These are phyloP conservation scores for Colletotrichum tropicale DNA, from an alignment of 2,329 filamentous ascomycete genomes.

Conservation along the genomic window DNA sequence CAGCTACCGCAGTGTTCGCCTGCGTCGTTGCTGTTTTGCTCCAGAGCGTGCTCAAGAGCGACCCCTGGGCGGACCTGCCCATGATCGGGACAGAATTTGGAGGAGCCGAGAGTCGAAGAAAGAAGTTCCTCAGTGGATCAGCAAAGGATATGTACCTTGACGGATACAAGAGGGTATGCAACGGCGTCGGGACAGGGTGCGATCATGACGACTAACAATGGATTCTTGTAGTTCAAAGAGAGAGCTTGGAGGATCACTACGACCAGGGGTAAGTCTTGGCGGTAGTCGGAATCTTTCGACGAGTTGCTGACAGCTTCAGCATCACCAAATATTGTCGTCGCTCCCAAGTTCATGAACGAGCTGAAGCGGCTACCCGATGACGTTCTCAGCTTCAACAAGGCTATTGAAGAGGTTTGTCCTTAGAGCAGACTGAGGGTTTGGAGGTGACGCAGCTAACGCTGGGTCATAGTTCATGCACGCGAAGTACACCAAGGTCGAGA, in stretches of 20 bases:
- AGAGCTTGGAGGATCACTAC: slow-evolving; percentile 32
- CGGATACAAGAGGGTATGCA: slow-evolving; percentile 31
- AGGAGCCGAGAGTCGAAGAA: slow-evolving; percentile 27
- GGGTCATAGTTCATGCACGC: slow-evolving; percentile 28
- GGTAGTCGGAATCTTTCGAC: too few species aligned
- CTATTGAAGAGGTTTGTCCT: slow-evolving; percentile 27
- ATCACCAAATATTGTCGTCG: slow-evolving; percentile 29
- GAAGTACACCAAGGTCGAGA: slow-evolving; percentile 36
- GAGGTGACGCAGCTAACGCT: neutral
- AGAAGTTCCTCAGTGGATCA: slow-evolving; percentile 25
- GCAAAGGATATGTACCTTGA: slow-evolving; percentile 28
- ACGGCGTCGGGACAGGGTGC: neutral
- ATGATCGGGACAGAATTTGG: slow-evolving; percentile 29
- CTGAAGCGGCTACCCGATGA: slow-evolving; percentile 35
- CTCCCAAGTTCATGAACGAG: slow-evolving; percentile 33
- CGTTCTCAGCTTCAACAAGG: slow-evolving; percentile 31
- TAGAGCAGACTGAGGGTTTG: too few species aligned
- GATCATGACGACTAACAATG: neutral
- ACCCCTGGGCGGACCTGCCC: slow-evolving; percentile 23
- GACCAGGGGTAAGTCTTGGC: slow-evolving; percentile 16
- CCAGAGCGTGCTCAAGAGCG: neutral
- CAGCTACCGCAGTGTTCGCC: neutral
- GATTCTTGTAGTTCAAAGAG: slow-evolving; percentile 29
- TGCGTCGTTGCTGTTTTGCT: neutral
- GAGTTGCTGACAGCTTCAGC: slow-evolving; percentile 15